Evolutionary conservation across 106 monocot genomes (phyloP).

Genomic region (Agapanthus africanus): DNA sequence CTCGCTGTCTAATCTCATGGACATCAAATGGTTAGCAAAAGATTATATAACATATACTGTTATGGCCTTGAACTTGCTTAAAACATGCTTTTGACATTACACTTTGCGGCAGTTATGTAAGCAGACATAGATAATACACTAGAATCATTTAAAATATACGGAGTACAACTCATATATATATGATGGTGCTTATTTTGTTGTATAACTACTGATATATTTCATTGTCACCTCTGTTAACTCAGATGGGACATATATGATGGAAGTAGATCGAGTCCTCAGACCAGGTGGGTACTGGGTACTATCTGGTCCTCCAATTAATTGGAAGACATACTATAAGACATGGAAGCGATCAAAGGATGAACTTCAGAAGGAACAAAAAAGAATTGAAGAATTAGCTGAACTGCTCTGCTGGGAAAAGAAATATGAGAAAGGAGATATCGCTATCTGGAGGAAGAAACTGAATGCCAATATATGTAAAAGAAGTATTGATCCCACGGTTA

Average conservation of each 20-base stretch:
- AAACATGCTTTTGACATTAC: not conserved
- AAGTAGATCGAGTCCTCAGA: too few species aligned
- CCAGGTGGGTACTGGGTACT: constrained; percentile 61
- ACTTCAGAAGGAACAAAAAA: constrained; percentile 43
- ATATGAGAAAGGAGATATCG: constrained; percentile 38
- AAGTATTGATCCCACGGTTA: not conserved
- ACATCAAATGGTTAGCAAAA: constrained; percentile 35
- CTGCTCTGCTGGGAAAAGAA: constrained; percentile 64
- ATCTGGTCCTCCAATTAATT: constrained; percentile 60
- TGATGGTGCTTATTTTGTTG: not conserved
- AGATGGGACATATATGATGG: too few species aligned
- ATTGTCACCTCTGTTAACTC: not conserved
- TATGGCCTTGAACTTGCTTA: not conserved
- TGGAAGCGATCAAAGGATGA: constrained; percentile 54
- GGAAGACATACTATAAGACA: constrained; percentile 35
- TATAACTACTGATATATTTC: not conserved
- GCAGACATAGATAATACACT: not conserved
- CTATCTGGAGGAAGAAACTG: constrained; percentile 41
- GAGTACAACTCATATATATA: not conserved
- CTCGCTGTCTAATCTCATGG: too few species aligned
- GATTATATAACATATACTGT: not conserved
- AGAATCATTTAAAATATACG: not conserved
- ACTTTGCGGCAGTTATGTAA: not conserved
- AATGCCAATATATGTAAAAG: constrained; percentile 33
- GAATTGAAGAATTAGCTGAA: constrained; percentile 50